These are phyloP conservation scores for Solanum habrochaites DNA, from an alignment of 257 asterid species.

Conservation along the genomic window DNA sequence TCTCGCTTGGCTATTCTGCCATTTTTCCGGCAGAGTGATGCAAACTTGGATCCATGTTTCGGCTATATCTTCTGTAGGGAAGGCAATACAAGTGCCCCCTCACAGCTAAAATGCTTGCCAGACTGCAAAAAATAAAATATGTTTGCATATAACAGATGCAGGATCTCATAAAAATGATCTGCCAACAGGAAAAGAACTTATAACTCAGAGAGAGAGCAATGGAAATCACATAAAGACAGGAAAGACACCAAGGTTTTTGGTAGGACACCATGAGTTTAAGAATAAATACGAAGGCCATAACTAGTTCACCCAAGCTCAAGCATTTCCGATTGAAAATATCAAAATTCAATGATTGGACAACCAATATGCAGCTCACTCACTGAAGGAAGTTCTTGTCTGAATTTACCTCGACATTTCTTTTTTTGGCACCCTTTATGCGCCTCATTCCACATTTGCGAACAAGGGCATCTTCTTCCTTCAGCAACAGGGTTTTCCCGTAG, in stretches of 20 bases:
- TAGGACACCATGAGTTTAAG: not conserved
- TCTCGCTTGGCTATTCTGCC: slow-evolving; percentile 96
- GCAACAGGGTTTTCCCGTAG: slow-evolving; percentile 71
- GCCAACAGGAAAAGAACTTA: not conserved
- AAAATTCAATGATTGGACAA: not conserved
- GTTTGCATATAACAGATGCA: not conserved
- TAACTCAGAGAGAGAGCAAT: not conserved
- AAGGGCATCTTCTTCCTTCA: slow-evolving; percentile 80
- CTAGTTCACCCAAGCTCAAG: not conserved
- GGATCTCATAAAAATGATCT: not conserved
- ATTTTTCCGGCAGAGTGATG: slow-evolving; percentile 92
- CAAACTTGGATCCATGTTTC: slow-evolving; percentile 97
- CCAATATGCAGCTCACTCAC: not conserved
- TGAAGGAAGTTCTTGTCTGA: not conserved
- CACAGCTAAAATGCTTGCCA: slow-evolving; percentile 87
- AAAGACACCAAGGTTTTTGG: not conserved
- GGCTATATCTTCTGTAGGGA: slow-evolving; percentile 96
- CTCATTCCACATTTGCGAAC: slow-evolving; percentile 97
- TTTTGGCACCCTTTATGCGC: slow-evolving; percentile 96
- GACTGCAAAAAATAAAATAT: slow-evolving; percentile 34
- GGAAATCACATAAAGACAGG: not conserved
- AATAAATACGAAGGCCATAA: not conserved
- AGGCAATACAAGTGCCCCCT: slow-evolving; percentile 96
- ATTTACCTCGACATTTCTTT: slow-evolving; percentile 91
- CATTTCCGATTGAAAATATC: not conserved